A percentile compares a stretch with the other conserved stretches of the same genome.
Evolutionary conservation across 2,329 filamentous ascomycete genomes (phyloP).

Genomic region (Botrytis tulipae): DNA sequence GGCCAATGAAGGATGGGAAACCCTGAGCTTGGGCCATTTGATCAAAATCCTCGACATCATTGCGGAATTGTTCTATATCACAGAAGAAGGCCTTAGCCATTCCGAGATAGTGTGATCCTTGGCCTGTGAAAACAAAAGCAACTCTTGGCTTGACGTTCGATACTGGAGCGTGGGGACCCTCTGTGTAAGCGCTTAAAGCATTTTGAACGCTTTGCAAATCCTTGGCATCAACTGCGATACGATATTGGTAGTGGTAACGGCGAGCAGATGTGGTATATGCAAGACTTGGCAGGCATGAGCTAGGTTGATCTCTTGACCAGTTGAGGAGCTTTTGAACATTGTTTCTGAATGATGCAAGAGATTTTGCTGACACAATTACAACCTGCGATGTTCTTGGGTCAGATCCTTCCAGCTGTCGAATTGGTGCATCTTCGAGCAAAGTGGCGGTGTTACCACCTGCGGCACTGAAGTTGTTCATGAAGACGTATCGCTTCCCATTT

Average conservation of each 20-base stretch:
- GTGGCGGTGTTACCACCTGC: constrained; percentile 31
- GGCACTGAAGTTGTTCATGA: constrained; percentile 50
- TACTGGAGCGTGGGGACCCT: constrained; percentile 17
- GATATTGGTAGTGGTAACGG: constrained; percentile 56
- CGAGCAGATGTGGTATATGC: constrained; percentile 40
- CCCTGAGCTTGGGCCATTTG: constrained; percentile 29
- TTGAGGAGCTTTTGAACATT: constrained; percentile 16
- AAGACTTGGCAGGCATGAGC: constrained; percentile 22
- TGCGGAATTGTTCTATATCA: constrained; percentile 41
- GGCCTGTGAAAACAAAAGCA: constrained; percentile 39
- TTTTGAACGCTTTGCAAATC: constrained; percentile 37
- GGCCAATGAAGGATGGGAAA: constrained; percentile 36
- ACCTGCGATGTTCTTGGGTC: constrained; percentile 20
- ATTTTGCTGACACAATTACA: constrained; percentile 20
- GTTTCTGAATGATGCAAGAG: constrained; percentile 19
- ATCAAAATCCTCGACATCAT: constrained; percentile 32
- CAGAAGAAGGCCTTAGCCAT: constrained; percentile 32
- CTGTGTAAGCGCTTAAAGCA: constrained; percentile 4
- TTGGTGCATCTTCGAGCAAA: constrained; percentile 30
- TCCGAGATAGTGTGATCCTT: constrained; percentile 46
- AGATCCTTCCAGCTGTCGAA: background rate
- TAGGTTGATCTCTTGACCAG: constrained; percentile 15
- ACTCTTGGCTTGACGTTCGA: constrained; percentile 19
- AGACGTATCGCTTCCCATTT: constrained; percentile 40
- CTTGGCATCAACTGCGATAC: constrained; percentile 47